Evolutionary conservation across 129 eudicot species (phyloP).

Genomic region (sunflower (Helianthus annuus)): DNA sequence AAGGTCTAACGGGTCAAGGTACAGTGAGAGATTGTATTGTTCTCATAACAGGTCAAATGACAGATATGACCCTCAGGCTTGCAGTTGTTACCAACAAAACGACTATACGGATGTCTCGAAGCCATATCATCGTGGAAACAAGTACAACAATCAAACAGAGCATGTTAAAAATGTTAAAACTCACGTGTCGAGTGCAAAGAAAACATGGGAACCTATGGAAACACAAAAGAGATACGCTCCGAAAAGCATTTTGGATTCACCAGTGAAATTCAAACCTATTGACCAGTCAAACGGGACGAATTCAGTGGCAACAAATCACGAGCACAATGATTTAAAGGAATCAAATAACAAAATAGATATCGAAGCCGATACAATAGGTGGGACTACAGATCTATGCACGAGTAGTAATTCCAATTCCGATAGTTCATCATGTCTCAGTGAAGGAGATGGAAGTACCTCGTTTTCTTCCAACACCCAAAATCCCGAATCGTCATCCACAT

Average conservation of each 20-base stretch:
- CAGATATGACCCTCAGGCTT: conserved; percentile 54
- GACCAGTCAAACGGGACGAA: conserved; percentile 33
- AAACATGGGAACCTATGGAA: conserved; percentile 90
- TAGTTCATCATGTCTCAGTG: conserved; percentile 85
- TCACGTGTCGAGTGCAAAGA: conserved; percentile 50
- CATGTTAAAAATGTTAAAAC: conserved; percentile 46
- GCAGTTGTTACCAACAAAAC: conserved; percentile 67
- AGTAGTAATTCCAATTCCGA: conserved; percentile 69
- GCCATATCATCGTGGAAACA: conserved; percentile 58
- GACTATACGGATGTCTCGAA: conserved; percentile 53
- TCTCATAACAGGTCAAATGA: conserved; percentile 51
- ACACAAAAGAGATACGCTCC: conserved; percentile 51
- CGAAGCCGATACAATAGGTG: conserved; percentile 37
- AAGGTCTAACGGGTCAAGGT: conserved; percentile 50
- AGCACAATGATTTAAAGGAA: conserved; percentile 34
- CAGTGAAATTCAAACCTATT: conserved; percentile 29
- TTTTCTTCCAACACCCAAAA: conserved; percentile 58
- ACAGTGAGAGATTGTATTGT: conserved; percentile 47
- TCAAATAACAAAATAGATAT: conserved; percentile 14
- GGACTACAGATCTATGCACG: conserved; percentile 41
- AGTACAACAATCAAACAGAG: conserved; percentile 46
- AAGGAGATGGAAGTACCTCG: conserved; percentile 71
- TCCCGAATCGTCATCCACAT: conserved; percentile 59
- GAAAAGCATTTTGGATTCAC: conserved; percentile 49
- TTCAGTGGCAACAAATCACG: conserved; percentile 31